Base-by-base conservation (phyloP, 1,284 basidiomycete species). In the Cystobasidium pallidum region DNA sequence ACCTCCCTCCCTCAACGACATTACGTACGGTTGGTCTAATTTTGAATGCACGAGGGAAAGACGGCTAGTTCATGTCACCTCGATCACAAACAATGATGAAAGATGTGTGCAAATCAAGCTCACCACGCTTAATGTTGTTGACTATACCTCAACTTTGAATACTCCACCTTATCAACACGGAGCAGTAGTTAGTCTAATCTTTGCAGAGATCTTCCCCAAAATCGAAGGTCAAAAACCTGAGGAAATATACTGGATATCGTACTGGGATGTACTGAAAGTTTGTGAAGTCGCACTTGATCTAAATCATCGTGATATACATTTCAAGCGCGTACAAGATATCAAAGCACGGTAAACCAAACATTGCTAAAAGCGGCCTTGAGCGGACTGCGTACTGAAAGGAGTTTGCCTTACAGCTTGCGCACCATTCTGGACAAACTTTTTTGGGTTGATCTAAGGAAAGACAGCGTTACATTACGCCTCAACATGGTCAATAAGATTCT, bases 11-110 rank as follows among this genome's bases (percentile, higher is more conserved):
- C 41, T 28, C 4, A 8, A 26, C 24, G 39, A 57, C 36, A 36
- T 67, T 41, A 57, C 66, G 2, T 67, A 57, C 26, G 36, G 26
- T n/a, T 67, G 66, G 66, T 58, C 66, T 24, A 39, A 49, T 11
- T 21, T 19, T 7, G 66, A 55, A 41, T 67, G 66, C 24, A 4
- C 17, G 17, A 24, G 24, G 59, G 43, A 67, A 32, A 34, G 66
- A 26, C 54, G 66, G 15, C 55, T 67, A 13, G 43, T 67, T 2
- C 54, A 67, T n/a, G 36, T 57, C 2, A 43, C 66, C 13, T 39
- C 52, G 2, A 58, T 7, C 24, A 32, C 59, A 21, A 36, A 59
- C 11, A 7, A 32, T 36, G 28, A 57, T 17, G 43, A 34, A 26
- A 45, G 26, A 30, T 10, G 21, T 41, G 39, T 47, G 1, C 13